Percentiles rank a stretch among this genome's conserved stretches.
Evolutionary conservation across 140 eudicot species (phyloP).

Genomic region (Bidens hawaiensis): DNA sequence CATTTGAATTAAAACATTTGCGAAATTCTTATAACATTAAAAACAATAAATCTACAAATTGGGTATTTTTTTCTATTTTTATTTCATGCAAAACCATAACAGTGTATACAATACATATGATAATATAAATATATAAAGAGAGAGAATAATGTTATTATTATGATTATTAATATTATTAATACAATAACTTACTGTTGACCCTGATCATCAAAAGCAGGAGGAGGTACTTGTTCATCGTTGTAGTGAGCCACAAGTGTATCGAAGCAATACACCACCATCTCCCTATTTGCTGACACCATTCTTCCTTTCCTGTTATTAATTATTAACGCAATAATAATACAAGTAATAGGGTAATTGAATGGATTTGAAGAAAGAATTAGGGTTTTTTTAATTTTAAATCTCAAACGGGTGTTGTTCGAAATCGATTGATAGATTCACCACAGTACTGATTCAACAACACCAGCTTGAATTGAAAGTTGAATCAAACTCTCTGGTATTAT

Average conservation of each 20-base stretch:
- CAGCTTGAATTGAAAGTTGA: no score
- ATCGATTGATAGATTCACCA: not conserved
- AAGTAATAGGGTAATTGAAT: not conserved
- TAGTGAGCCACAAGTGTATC: conserved; percentile 89
- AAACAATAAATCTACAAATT: no score
- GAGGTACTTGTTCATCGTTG: conserved; percentile 60
- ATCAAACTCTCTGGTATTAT: no score
- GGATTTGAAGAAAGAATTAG: conserved; percentile 2
- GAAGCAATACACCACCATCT: conserved; percentile 92
- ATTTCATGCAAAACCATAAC: no score
- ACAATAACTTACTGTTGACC: conserved; percentile 91
- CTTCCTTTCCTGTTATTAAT: not conserved
- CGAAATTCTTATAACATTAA: no score
- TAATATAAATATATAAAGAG: not conserved
- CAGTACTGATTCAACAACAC: conserved; percentile 20
- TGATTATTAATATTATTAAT: no score
- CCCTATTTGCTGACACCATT: conserved; percentile 93
- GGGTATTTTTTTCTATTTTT: no score
- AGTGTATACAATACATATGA: no score
- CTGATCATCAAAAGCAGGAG: conserved; percentile 85
- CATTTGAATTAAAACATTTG: no score
- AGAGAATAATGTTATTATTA: no score
- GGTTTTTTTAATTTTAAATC: not conserved
- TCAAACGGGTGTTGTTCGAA: conserved; percentile 23
- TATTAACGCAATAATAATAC: not conserved